A percentile compares a stretch with the other conserved stretches of the same genome.
These are phyloP conservation scores for Brassica juncea DNA, from an alignment of 345 rosid genomes.

Conservation along the genomic window DNA sequence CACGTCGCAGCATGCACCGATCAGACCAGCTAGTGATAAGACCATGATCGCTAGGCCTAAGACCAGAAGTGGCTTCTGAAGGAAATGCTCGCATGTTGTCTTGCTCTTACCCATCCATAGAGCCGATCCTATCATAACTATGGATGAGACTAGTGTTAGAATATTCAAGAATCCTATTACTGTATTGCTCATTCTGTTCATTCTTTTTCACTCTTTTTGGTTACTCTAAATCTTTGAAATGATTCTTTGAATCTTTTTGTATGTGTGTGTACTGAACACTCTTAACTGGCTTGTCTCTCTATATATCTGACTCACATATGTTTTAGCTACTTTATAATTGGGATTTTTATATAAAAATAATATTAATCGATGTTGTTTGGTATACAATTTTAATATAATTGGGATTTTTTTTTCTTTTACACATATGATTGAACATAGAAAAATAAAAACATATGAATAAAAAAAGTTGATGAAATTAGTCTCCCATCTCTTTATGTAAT, in stretches of 20 bases:
- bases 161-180: slow-evolving; percentile 79
- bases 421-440: slow-evolving; percentile 19
- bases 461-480: slow-evolving; percentile 24
- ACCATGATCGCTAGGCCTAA: slow-evolving; percentile 70
- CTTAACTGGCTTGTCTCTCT: slow-evolving; percentile 14
- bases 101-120: slow-evolving; percentile 85
- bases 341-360: not conserved
- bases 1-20: slow-evolving; percentile 83
- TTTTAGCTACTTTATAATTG: slow-evolving; percentile 24
- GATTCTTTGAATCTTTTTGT: slow-evolving; percentile 12
- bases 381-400: not conserved
- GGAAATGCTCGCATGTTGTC: slow-evolving; percentile 78
- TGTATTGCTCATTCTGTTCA: slow-evolving; percentile 86
- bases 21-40: slow-evolving; percentile 78
- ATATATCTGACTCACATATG: slow-evolving; percentile 19
- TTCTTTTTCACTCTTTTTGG: slow-evolving; percentile 28
- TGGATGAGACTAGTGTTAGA: slow-evolving; percentile 74
- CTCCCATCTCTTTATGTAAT: slow-evolving; percentile 16
- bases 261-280: slow-evolving; percentile 10
- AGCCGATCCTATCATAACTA: slow-evolving; percentile 85
- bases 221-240: not conserved
- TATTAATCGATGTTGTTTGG: not conserved
- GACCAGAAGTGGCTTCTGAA: slow-evolving; percentile 80
- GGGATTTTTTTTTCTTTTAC: slow-evolving; percentile 3
- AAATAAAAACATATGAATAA: not conserved